These are phyloP conservation scores for Penicillium soppii DNA, from an alignment of 495 filamentous ascomycete genomes.

Conservation along the genomic window DNA sequence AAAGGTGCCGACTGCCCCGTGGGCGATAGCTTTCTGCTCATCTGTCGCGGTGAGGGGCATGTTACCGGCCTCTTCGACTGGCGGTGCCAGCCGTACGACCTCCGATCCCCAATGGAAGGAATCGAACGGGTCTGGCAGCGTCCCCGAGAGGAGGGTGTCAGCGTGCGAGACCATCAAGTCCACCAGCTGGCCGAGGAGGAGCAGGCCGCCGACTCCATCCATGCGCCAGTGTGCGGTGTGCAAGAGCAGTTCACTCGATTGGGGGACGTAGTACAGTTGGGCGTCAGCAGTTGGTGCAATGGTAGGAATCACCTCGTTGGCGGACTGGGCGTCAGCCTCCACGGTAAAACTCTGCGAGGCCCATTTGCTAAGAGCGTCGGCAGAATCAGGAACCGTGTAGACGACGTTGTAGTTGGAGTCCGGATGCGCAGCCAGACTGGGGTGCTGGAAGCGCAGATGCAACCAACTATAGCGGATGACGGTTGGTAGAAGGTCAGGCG, in stretches of 20 bases:
- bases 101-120: constrained; percentile 27
- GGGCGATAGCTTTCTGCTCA: constrained; percentile 7
- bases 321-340: constrained; percentile 14
- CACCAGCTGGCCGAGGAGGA: constrained; percentile 27
- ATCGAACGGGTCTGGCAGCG: constrained; percentile 5
- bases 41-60: constrained; percentile 10
- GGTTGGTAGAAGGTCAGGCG: constrained; percentile 3
- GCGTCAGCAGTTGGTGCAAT: constrained; percentile 16
- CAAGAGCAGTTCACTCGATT: constrained; percentile 18
- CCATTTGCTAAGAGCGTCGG: constrained; percentile 22
- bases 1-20: constrained; percentile 12
- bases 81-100: constrained; percentile 20
- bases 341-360: constrained; percentile 23
- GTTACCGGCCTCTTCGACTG: constrained; percentile 24
- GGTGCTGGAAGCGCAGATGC: constrained; percentile 31
- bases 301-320: constrained; percentile 18
- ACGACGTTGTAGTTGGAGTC: constrained; percentile 14
- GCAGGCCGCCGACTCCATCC: constrained; percentile 29
- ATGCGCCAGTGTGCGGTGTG: constrained; percentile 34
- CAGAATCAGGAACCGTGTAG: constrained; percentile 21
- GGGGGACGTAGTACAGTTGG: constrained; percentile 21
- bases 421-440: constrained; percentile 25
- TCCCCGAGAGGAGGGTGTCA: constrained; percentile 8
- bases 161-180: constrained; percentile 14
- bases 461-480: constrained; percentile 27